Evolutionary conservation across 1,139 yeast species (phyloP), one percentile per base, ranked within the genome.

Genomic region (Ogataea hybrid): DNA sequence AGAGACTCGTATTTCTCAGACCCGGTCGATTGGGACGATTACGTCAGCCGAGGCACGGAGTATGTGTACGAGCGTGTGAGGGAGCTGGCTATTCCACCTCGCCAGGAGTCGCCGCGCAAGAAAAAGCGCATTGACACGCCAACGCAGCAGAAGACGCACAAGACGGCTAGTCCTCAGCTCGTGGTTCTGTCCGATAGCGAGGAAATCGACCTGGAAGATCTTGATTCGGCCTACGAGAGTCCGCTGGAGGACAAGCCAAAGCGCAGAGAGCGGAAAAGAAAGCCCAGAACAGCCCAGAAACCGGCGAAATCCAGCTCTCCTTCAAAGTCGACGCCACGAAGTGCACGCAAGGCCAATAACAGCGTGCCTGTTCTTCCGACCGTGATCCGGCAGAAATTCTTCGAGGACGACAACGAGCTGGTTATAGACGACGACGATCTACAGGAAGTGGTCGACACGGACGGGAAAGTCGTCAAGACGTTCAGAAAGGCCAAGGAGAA

Each of bases 401-500:
- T 48, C 14, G 53, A 51, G 25, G 46, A 47, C 20, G 56, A 50
- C 30, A 48, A 51, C 31, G 52, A 44, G 29, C 35, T 46, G 28
- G 48, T 47, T 15, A 41, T 48, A n/a, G 52, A 51, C 41, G 44
- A 46, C 16, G 27, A 22, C 3, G 51, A 39, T n/a, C 28, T 37
- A 6, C 33, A 47, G 17, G 45, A 42, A 5, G 49, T 41, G n/a
- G 40, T 28, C 1, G 46, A 43, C 14, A 30, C 44, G 9, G 41
- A 29, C 16, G 43, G 39, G 16, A 42, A 44, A 25, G 56, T 55
- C 3, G 42, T 53, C 8, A 46, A 44, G 16, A 44, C 76, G 3
- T 75, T 83, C 53, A 71, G 71, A 42, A 73, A 72, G 34, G 77
- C 85, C 6, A 75, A 80, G 51, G 75, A 75, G 8, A 71, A 70